Evolutionary conservation across 179 eudicot species (phyloP), one percentile per base, ranked within the genome.

Genomic region (Actinidia chinensis): DNA sequence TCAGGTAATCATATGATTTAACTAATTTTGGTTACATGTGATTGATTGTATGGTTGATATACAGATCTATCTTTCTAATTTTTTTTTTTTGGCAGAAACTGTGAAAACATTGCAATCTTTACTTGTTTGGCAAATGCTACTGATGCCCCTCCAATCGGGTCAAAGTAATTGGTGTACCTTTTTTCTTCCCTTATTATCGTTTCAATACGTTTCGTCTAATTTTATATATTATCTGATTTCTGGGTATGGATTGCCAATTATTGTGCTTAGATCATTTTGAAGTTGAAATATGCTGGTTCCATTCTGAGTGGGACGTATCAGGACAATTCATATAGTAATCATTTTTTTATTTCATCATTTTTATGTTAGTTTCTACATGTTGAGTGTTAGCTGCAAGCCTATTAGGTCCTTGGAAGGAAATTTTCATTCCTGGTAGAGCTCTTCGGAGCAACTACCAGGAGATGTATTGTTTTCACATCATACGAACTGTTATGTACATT

Each of bases 71-170:
- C 14, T 33, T 1, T 17, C 46, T 17, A 65, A 4, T 60, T 23
- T 47, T 18, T 69, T 55, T 28, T 17, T 76, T 76, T n/a, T 48
- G 3, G 44, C 87, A 90, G 94, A 79, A 90, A 89, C 75, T 90
- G 94, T 76, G 94, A 91, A 84, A 93, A 91, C 79, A 88, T 91
- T 68, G 93, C 95, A 18, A 91, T 91, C 95, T 70, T 74, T 91
- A 59, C 91, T 91, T 81, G 87, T n/a, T n/a, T n/a, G n/a, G 92
- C 95, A 68, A 91, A 91, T 80, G 86, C 87, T 56, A 88, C 93
- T 47, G 80, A 78, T 76, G 92, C 92, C 74, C 90, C 95, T 76
- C 91, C 91, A 25, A 85, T 88, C 64, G 95, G 95, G 91, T 89
- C 47, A 88, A 89, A 83, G 94, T 92, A 89, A 84, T 77, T n/a